Evolutionary conservation across 768 basidiomycete genomes (phyloP), one percentile per base, ranked within the genome.

Genomic region (Leccinum longicurvipes): DNA sequence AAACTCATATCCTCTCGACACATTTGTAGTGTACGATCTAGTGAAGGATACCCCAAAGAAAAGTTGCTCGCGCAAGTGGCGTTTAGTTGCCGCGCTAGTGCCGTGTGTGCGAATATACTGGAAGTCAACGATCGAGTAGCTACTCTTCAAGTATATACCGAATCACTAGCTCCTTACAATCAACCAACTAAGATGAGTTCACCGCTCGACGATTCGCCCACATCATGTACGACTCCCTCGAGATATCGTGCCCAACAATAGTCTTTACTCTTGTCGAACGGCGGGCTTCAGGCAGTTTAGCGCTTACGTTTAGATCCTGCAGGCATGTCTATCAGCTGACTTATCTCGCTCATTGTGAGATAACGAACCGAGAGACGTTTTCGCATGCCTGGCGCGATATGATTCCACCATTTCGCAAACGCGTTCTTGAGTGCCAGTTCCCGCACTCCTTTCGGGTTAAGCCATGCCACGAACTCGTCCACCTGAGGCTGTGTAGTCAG

Each of bases 401-500:
- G 91, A 47, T 80, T 76, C 84, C 87, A 89, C 87, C 91, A 92
- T 67, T 91, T 93, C 15, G 80, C 82, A 56, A 99, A 74, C 1
- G 80, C 74, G 48, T 85, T 83, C 73, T 88, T 91, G 44, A 95
- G 77, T 28, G 86, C 85, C 41, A 87, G 74, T 72, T 99, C 96
- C 52, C 96, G 85, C 52, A 87, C 83, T 4, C 97, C 96, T 74
- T 93, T 95, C 29, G 86, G 79, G 68, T 96, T 97, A 17, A 99
- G 77, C 95, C 96, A 99, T 5, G 84, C 79, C 28, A 92, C 71
- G 65, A 91, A 90, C 54, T 86, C 84, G 34, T 92, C 87, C 53
- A 96, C 72, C 95, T 98, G 46, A 53, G 59, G 44, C 19, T 31
- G 28, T 28, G 21, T 46, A 14, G 42, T 71, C 56, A 63, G 60